A percentile compares a stretch with the other conserved stretches of the same genome.
phyloP scores from a whole-genome alignment of 1,284 basidiomycete species.

The Naganishia albida region DNA sequence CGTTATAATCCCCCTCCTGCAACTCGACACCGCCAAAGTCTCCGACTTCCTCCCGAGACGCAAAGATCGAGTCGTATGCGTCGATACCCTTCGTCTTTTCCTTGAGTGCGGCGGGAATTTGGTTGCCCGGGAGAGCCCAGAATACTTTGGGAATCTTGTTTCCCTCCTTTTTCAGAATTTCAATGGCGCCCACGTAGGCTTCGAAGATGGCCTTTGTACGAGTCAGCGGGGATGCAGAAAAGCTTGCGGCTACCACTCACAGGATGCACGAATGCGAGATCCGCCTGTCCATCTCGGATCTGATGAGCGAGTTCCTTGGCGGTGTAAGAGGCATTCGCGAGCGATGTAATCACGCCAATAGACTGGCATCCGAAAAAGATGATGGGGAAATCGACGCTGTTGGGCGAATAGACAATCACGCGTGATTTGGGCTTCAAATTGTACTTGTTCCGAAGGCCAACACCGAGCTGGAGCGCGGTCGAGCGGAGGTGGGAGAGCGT shows the following conservation, averaged over 20 bases:
- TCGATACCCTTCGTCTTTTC: slow-evolving; percentile 39
- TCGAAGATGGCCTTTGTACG: slow-evolving; percentile 52
- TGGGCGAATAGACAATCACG: slow-evolving; percentile 51
- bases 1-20: slow-evolving; percentile 41
- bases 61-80: slow-evolving; percentile 43
- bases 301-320: slow-evolving; percentile 51
- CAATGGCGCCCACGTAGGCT: slow-evolving; percentile 66
- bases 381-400: slow-evolving; percentile 66
- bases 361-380: slow-evolving; percentile 61
- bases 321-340: slow-evolving; percentile 49
- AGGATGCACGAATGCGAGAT: slow-evolving; percentile 61
- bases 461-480: slow-evolving; percentile 61
- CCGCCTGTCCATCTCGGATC: slow-evolving; percentile 59
- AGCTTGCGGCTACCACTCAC: background rate
- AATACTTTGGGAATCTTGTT: slow-evolving; percentile 62
- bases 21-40: slow-evolving; percentile 58
- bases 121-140: slow-evolving; percentile 13
- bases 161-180: slow-evolving; percentile 64
- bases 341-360: slow-evolving; percentile 43
- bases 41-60: slow-evolving; percentile 61
- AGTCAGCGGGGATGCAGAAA: background rate
- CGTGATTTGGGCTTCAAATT: slow-evolving; percentile 19
- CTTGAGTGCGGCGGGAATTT: slow-evolving; percentile 16
- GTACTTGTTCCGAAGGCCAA: slow-evolving; percentile 54
- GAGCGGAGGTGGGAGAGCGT: slow-evolving; percentile 62